Conservation (phyloP, 2,329 filamentous ascomycete genomes). For the Colletotrichum sojae region DNA sequence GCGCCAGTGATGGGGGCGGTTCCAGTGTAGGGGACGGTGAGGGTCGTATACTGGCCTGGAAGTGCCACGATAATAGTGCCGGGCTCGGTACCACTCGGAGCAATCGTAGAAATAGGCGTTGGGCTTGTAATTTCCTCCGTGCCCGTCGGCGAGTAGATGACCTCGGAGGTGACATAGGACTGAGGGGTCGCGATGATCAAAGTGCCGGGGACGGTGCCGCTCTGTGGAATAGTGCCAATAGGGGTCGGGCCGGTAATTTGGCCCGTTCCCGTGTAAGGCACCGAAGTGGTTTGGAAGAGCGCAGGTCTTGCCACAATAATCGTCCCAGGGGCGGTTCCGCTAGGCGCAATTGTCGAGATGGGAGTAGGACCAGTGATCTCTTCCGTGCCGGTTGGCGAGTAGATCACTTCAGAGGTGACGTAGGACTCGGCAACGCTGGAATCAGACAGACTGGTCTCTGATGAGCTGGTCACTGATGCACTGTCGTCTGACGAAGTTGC, state of each 20-base stretch:
- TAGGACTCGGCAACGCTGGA: not conserved
- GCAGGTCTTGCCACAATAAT: slow-evolving; percentile 19
- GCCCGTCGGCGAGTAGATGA: not conserved
- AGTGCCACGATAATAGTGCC: slow-evolving; percentile 11
- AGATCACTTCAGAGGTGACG: slow-evolving; percentile 25
- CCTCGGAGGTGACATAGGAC: not conserved
- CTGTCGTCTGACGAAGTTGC: not conserved
- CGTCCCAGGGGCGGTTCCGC: slow-evolving; percentile 27
- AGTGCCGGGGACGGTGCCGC: slow-evolving; percentile 19
- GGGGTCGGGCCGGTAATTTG: slow-evolving; percentile 13
- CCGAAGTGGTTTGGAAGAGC: slow-evolving; percentile 25
- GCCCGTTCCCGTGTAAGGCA: not conserved
- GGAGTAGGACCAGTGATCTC: slow-evolving; percentile 13
- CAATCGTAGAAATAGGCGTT: slow-evolving; percentile 6
- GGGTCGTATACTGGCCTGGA: not conserved
- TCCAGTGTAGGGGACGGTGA: not conserved
- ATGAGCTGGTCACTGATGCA: not conserved
- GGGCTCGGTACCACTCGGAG: not conserved
- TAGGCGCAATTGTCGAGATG: slow-evolving; percentile 18
- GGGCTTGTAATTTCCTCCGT: not conserved
- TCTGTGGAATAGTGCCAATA: slow-evolving; percentile 4
- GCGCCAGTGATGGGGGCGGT: not conserved
- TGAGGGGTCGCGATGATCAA: slow-evolving; percentile 12
- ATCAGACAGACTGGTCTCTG: not conserved
- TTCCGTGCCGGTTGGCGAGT: slow-evolving; percentile 22